Conservation (phyloP, 768 basidiomycete species). For the Tylopilus rubrobrunneus region DNA sequence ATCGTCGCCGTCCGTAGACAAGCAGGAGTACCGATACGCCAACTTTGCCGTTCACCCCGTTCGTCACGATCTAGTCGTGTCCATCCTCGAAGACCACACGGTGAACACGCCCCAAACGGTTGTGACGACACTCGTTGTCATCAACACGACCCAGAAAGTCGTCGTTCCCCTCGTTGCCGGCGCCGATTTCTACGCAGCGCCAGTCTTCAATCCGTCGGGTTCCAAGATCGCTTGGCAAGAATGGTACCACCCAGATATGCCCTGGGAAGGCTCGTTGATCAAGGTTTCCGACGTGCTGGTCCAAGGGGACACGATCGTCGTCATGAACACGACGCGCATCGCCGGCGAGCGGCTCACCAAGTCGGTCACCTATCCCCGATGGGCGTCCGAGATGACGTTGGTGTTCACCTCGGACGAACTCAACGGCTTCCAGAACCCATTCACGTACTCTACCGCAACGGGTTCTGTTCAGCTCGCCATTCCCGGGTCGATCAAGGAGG, state of each 20-base stretch:
- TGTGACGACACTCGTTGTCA: conserved; percentile 51
- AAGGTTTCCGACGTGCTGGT: conserved; percentile 46
- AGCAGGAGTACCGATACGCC: conserved; percentile 52
- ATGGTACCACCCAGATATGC: conserved; percentile 70
- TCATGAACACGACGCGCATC: conserved; percentile 40
- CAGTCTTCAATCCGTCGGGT: conserved; percentile 59
- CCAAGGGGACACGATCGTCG: conserved; percentile 26
- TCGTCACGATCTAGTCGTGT: conserved; percentile 50
- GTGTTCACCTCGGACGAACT: conserved; percentile 59
- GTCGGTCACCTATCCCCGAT: conserved; percentile 56
- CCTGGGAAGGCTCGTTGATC: conserved; percentile 65
- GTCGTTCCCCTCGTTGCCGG: conserved; percentile 49
- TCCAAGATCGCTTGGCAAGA: conserved; percentile 55
- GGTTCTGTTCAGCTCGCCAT: conserved; percentile 32
- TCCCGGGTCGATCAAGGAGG: conserved; percentile 41
- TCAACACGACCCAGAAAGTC: conserved; percentile 45
- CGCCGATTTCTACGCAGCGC: conserved; percentile 68
- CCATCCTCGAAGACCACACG: conserved; percentile 72
- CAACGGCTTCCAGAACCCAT: conserved; percentile 68
- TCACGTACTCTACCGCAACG: conserved; percentile 41
- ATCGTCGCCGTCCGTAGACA: conserved; percentile 6
- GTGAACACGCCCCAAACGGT: conserved; percentile 32
- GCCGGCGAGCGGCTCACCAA: conserved; percentile 50
- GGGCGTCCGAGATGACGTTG: conserved; percentile 53
- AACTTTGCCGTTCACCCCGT: conserved; percentile 57